Base-by-base conservation (phyloP, 2,329 filamentous ascomycete genomes). In the Neonectria magnoliae region DNA sequence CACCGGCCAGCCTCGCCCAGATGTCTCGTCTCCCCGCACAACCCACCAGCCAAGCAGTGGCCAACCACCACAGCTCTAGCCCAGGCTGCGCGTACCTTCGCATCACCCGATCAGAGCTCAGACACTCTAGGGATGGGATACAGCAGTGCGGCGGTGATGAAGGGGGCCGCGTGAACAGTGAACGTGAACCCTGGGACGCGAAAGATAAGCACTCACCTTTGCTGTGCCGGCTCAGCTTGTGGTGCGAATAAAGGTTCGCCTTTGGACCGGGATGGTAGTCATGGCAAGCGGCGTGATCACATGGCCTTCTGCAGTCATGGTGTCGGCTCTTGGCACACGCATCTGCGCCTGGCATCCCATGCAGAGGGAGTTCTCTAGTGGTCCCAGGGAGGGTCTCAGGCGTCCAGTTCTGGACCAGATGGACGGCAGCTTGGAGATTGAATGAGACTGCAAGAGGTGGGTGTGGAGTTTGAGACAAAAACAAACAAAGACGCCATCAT, bases 221-320 rank as follows among this genome's bases (percentile, higher is more conserved):
- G 36, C 36, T 38, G 14, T 6, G 36, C 14, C 36, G 6, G 5
- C 36, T 33, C 14, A 11, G 31, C 31, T 33, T 33, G 9, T 4
- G 6, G 22, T 47, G 44, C 44, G 22, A 47, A 47, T 47, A 11
- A 8, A 20, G 6, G 42, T 8, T 9, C 25, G 25, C 25, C 25
- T 33, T 16, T 27, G 44, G 27, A 33, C 16, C 11, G 29, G 27
- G 27, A 51, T 51, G 22, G n/a, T 22, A 2, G 33, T 29, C 29
- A 54, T 60, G 47, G 38, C 20, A 47, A 47, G 41, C 29, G 57
- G 29, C 41, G 29, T 44, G 22, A 11, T 60, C 57, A 60, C 57
- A 60, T 60, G 57, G 57, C 50, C 11, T n/a, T n/a, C 42, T 54
- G 44, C 50, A 31, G 57, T 25, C 42, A 42, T 48, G 57, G 57